Evolutionary conservation across 1,139 yeast genomes (phyloP), one percentile per base, ranked within the genome.

Genomic region (Candida buenavistaensis): DNA sequence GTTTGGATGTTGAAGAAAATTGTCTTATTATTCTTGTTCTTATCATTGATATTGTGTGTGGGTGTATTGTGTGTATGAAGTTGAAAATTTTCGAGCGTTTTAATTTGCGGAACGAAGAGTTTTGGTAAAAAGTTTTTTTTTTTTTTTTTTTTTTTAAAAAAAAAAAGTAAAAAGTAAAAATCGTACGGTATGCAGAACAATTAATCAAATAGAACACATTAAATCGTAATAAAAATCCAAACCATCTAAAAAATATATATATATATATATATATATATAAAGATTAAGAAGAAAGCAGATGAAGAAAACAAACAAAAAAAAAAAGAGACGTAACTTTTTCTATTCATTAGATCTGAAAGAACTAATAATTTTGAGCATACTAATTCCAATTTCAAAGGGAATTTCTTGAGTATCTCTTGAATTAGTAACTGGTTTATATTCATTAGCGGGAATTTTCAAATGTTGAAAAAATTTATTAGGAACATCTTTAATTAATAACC

Each of bases 351-450:
- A 36, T 40, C 51, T 53, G 40, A 57, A 60, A 5, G 59, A 49
- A 36, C 56, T 52, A 43, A 75, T 73, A 8, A 74, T 59, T 25
- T 67, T 64, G 27, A 78, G 43, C 68, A 78, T 68, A n/a, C 70
- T 55, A n/a, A 58, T 40, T 0, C 80, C 82, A 22, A 68, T 55
- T 2, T 64, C 64, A 54, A 46, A 54, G 0, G 73, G 71, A 20
- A 69, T 46, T 38, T 75, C 80, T 48, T 78, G 82, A 1, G 82
- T 75, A 47, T 78, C 84, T 47, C 83, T 67, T n/a, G 82, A 76
- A 44, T 71, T 65, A 0, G 81, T 72, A 1, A 78, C 77, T 2
- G 80, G 73, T 47, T 73, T 75, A 51, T 59, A 59, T 23, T 72
- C 78, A 45, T 75, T 75, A 11, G 62, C 42, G 3, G 73, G 65